Base-by-base conservation (phyloP, 129 eudicot genomes). In the Pseudognaphalium luteoalbum region DNA sequence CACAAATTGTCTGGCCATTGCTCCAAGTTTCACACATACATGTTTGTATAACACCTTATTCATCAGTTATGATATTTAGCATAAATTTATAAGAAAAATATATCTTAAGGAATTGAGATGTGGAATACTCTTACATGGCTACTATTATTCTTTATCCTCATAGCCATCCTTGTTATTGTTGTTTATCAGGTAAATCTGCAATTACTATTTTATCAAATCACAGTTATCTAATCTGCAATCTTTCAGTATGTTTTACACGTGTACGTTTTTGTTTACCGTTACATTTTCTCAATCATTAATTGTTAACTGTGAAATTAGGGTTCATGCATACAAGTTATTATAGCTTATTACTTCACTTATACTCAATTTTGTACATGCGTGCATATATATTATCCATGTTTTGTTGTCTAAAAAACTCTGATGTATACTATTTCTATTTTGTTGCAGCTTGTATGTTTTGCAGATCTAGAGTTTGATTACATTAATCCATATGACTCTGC, bases 401-500 rank as follows among this genome's bases (percentile, higher is more conserved):
- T 25, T 0, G 28, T 25, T 25, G 28, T 25, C 28, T 25, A 28
- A 21, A 76, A 35, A 20, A 39, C 4, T 42, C 32, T 76, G 74
- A 44, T 57, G 19, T 20, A 11, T 60, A 5, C 16, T 51, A 8
- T 79, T 12, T 76, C 28, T 25, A 25, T 72, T 81, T 5, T 15
- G 3, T 65, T 86, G 85, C 96, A 92, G 97, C 88, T 92, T 17
- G 81, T 92, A 88, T 92, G 97, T 82, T 86, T 89, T 81, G 89
- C 96, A 12, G 97, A 92, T 89, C 79, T 92, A 73, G 97, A 89
- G 82, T 89, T 87, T 29, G 97, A 92, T 81, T 92, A 92, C 83
- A 87, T 89, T 78, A 89, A 92, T 68, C 97, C 97, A n/a, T 92
- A 92, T 20, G 96, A 92, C 76, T 87, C 97, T 8, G 91, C 97